Base-by-base conservation (phyloP, 2,329 filamentous ascomycete species). In the Pseudocercospora musae region DNA sequence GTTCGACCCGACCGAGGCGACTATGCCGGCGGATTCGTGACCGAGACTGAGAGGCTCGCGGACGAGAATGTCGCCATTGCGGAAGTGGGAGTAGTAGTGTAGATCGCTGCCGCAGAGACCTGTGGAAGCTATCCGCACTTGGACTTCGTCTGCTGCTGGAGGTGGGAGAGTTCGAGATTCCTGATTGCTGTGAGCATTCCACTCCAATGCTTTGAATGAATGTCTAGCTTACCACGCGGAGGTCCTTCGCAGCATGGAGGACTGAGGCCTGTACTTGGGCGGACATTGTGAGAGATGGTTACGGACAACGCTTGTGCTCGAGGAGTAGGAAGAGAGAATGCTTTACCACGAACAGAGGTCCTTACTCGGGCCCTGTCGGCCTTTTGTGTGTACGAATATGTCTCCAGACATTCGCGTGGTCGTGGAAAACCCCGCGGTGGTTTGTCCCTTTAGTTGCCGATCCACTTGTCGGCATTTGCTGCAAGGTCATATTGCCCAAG, bases 41-140 rank as follows among this genome's bases (percentile, higher is more conserved):
- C 88, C 88, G 0, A 96, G 86, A 13, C 92, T 88, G 82, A 96
- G 89, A 66, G 92, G 92, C 68, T 91, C 86, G 73, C 86, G 88
- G 62, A 96, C 87, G 63, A 93, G 84, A 73, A 92, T 96, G 81
- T 91, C 87, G 74, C 92, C 92, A 77, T 96, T 96, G 73, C 89
- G 87, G 72, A 91, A 91, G 76, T 96, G 89, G 66, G 85, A 81
- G 84, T 91, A 96, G 86, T 96, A 96, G 82, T 96, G 88, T 4
- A 88, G 82, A 74, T 91, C 88, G 56, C 85, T 88, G 72, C 88
- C 88, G 75, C 88, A 90, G 72, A 91, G 85, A 27, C 87, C 87
- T 4, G 88, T 90, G 67, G 84, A 82, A 65, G 83, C 84, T 66
- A 90, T 81, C 65, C 83, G 81, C 65, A 90, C 77, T 77, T 90